Base-by-base conservation (phyloP, 495 filamentous ascomycete genomes). In the Hypoxylon lenormandii region DNA sequence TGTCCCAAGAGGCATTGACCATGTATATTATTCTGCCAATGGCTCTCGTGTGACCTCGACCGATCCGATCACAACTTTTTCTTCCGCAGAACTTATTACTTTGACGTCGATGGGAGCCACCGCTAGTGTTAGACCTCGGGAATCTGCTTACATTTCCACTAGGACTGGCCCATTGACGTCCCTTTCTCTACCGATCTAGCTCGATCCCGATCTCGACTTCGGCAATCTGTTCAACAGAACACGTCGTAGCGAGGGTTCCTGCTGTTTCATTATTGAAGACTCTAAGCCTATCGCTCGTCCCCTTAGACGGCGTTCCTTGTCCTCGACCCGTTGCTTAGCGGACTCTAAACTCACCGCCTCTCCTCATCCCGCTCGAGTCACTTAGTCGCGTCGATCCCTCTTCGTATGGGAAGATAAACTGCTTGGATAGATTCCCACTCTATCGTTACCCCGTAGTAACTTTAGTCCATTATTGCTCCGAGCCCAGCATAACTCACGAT, bases 11-110 rank as follows among this genome's bases (percentile, higher is more conserved):
- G 62, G 62, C 68, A 71, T 71, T 66, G 62, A 71, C 63, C 52
- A 71, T 71, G 68, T 71, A 63, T 66, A 66, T 66, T 63, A 58
- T 43, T 71, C 55, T 53, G 63, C 62, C 68, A 71, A 71, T 71
- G 68, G 68, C 68, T 59, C 45, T 43, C 38, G 55, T 71, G 68
- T 71, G 68, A 71, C 62, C 46, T 52, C 50, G 18, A 12, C 45
- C 47, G 23, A 60, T 38, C 36, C 13, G 12, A n/a, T 28, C 12
- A 40, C 52, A 28, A 37, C 54, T 52, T 45, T 5, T 48, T 37
- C 26, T 56, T n/a, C 47, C 36, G n/a, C 47, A 15, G 1, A 8
- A 18, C 28, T 19, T 26, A 6, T 38, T 42, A 30, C 16, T 55
- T 45, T 13, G 46, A 38, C 51, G 52, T 71, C 52, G 68, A 66